A percentile compares a stretch with the other conserved stretches of the same genome.
These are phyloP conservation scores for Hypholoma fasciculare DNA, from an alignment of 768 basidiomycete species.

Conservation along the genomic window DNA sequence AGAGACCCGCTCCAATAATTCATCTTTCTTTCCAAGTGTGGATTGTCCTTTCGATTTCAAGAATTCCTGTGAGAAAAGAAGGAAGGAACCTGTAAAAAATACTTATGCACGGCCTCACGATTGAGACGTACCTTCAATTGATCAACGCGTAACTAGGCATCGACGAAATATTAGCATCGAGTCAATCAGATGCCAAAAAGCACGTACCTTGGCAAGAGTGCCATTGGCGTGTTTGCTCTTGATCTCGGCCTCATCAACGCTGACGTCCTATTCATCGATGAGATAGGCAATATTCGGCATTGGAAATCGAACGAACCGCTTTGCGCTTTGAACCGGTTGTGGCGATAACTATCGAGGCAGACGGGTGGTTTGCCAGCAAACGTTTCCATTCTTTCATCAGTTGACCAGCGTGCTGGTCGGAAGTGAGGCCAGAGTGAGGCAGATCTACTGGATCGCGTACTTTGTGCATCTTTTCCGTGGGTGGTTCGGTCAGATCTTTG, in stretches of 20 bases:
- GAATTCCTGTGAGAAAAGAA: slow-evolving; percentile 53
- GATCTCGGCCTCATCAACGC: slow-evolving; percentile 72
- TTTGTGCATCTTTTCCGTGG: slow-evolving; percentile 76
- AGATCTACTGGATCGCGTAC: slow-evolving; percentile 34
- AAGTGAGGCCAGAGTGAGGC: slow-evolving; percentile 1
- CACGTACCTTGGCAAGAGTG: slow-evolving; percentile 60
- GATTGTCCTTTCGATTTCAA: slow-evolving; percentile 63
- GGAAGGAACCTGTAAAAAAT: slow-evolving; percentile 8
- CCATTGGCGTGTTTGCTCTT: slow-evolving; percentile 63
- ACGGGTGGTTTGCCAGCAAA: slow-evolving; percentile 59
- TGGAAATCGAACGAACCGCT: slow-evolving; percentile 46
- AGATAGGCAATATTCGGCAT: not conserved
- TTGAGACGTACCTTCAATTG: slow-evolving; percentile 64
- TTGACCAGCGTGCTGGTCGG: slow-evolving; percentile 24
- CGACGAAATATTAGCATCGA: slow-evolving; percentile 8
- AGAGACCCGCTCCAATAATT: slow-evolving; percentile 63
- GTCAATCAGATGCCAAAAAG: slow-evolving; percentile 14
- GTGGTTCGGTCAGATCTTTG: slow-evolving; percentile 82
- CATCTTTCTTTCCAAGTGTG: slow-evolving; percentile 71
- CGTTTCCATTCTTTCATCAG: slow-evolving; percentile 73
- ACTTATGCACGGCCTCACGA: slow-evolving; percentile 2
- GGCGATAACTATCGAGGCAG: slow-evolving; percentile 51
- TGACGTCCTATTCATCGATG: slow-evolving; percentile 47
- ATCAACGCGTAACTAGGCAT: slow-evolving; percentile 66
- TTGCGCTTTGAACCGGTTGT: slow-evolving; percentile 68